Conservation (phyloP, 352 stramenopile species). For the Aphanomyces invadans region DNA sequence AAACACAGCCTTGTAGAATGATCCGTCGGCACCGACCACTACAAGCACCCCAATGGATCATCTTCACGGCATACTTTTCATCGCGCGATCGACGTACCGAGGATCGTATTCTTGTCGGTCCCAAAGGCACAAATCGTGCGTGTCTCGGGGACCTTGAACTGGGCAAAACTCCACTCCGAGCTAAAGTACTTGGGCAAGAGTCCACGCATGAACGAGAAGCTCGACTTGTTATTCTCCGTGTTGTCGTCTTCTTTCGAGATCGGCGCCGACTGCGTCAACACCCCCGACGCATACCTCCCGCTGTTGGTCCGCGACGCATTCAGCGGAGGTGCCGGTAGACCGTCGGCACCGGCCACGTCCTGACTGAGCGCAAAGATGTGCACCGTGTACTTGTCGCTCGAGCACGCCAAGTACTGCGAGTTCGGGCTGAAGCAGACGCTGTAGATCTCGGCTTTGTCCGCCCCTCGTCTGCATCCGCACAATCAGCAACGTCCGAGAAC, state of each 20-base stretch:
- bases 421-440: constrained; percentile 95
- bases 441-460: constrained; percentile 95
- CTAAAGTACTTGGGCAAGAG: constrained; percentile 91
- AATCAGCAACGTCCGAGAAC: not conserved
- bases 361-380: constrained; percentile 91
- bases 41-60: too few relatives aligned
- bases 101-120: constrained; percentile 88
- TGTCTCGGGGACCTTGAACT: constrained; percentile 87
- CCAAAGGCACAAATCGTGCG: constrained; percentile 90
- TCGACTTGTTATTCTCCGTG: constrained; percentile 85
- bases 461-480: constrained; percentile 65
- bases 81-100: constrained; percentile 40
- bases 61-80: not conserved
- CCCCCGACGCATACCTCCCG: constrained; percentile 12
- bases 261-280: constrained; percentile 19
- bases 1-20: constrained; percentile 86
- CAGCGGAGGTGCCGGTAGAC: constrained; percentile 37
- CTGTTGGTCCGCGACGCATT: constrained; percentile 30
- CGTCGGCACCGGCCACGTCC: constrained; percentile 47
- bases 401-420: constrained; percentile 90
- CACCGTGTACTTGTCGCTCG: constrained; percentile 95
- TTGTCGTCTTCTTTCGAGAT: constrained; percentile 50
- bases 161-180: constrained; percentile 91
- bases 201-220: constrained; percentile 85
- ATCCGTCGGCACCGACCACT: constrained; percentile 81